phyloP scores from a whole-genome alignment of 169 alveolate species.

The Plasmodium vivax region DNA sequence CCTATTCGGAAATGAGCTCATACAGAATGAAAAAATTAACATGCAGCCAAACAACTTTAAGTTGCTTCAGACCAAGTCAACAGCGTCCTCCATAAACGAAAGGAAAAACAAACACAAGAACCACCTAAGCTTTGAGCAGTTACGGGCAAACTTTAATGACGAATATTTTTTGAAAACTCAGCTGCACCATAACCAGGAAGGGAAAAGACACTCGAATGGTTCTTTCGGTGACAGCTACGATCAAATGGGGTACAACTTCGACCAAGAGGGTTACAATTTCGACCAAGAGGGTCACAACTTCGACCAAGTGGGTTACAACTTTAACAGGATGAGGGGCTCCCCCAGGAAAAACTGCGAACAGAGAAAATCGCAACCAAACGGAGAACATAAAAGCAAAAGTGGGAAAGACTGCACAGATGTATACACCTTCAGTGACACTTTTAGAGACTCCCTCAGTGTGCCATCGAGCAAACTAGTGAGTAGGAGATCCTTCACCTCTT shows the following conservation, averaged over 20 bases:
- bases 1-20: conserved; percentile 6
- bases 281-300: conserved; percentile 5
- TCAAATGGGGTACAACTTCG: conserved; percentile 40
- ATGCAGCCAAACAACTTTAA: conserved; percentile 5
- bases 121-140: conserved; percentile 21
- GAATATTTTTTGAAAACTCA: conserved; percentile 35
- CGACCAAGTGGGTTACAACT: neutral
- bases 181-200: neutral
- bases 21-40: conserved; percentile 38
- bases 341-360: conserved; percentile 8
- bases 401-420: neutral
- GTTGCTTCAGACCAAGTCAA: conserved; percentile 37
- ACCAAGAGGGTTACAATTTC: conserved; percentile 25
- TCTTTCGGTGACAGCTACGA: conserved; percentile 7
- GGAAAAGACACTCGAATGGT: neutral
- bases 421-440: conserved; percentile 49
- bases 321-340: conserved; percentile 33
- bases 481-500: conserved; percentile 50
- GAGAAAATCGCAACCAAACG: neutral
- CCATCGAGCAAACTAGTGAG: conserved; percentile 66
- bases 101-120: neutral
- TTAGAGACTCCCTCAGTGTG: conserved; percentile 56
- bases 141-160: conserved; percentile 41
- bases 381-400: neutral
- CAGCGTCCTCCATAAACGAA: conserved; percentile 11